Conservation (phyloP, 2,329 filamentous ascomycete species). For the Ambrosiella beaveri region DNA sequence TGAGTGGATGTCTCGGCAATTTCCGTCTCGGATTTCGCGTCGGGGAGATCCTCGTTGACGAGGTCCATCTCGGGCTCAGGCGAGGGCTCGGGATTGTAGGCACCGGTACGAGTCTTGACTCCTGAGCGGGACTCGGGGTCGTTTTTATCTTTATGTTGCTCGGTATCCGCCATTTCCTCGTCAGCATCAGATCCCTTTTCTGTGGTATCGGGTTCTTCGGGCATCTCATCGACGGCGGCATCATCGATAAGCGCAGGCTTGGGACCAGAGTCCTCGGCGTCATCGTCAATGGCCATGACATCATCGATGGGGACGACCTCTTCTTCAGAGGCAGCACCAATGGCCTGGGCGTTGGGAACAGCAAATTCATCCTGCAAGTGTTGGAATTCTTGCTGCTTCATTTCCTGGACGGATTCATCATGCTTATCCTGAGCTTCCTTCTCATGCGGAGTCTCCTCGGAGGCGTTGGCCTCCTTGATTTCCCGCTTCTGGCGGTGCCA, state of each 20-base stretch:
- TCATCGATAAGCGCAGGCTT: constrained; percentile 27
- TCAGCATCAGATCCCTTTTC: constrained; percentile 23
- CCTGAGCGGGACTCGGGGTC: constrained; percentile 39
- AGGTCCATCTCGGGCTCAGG: constrained; percentile 20
- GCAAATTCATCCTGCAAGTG: constrained; percentile 75
- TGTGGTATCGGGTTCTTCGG: constrained; percentile 23
- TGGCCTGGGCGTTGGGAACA: constrained; percentile 71
- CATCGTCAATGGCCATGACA: constrained; percentile 67
- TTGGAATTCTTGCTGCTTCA: constrained; percentile 73
- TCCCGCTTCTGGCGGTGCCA: constrained; percentile 83
- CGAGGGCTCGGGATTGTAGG: constrained; percentile 35
- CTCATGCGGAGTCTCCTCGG: constrained; percentile 27
- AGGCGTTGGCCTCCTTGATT: constrained; percentile 38
- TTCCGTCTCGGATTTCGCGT: constrained; percentile 32
- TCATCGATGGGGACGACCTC: constrained; percentile 76
- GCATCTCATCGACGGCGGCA: constrained; percentile 19
- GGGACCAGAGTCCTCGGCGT: constrained; percentile 34
- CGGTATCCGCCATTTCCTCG: constrained; percentile 15
- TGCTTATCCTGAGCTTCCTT: constrained; percentile 30
- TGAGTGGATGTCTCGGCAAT: constrained; percentile 41
- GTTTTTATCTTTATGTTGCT: background rate
- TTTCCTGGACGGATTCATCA: constrained; percentile 30
- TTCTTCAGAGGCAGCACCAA: constrained; percentile 76
- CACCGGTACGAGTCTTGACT: constrained; percentile 41
- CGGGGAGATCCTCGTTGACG: constrained; percentile 24